Evolutionary conservation across 192 early-diverging fungal species (phyloP), one percentile per base, ranked within the genome.

Genomic region (Phlyctochytrium arcticum): DNA sequence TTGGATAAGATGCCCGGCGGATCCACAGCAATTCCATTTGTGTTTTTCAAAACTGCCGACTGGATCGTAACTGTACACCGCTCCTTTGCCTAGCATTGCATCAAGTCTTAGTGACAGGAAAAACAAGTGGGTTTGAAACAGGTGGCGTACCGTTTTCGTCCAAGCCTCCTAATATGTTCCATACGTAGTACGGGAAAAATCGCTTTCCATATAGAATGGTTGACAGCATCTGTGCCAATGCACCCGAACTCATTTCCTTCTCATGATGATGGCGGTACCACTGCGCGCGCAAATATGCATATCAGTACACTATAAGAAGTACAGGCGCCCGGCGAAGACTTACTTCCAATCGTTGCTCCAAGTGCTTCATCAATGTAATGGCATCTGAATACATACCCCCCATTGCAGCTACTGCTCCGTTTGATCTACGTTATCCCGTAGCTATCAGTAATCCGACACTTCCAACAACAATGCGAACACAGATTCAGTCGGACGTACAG

Each of bases 181-280:
- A 93, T 67, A 85, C 84, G 70, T 95, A 97, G 78, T 95, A 98
- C 1, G 95, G 94, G 83, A 99, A 98, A 76, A 98, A 97, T 15
- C 97, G 87, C 59, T 88, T 90, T 36, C 76, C 76, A 70, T 99
- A 99, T 33, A 99, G 76, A 56, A 91, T 92, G 44, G 87, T 92
- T 5, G 90, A 90, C 6, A 99, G 80, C 91, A 96, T 87, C 77
- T 98, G 97, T 6, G 95, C 95, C 54, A 95, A 72, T 3, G 97
- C 95, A 23, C 83, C 75, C 0, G 82, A 80, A 44, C 84, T 83
- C 89, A 99, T 99, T 36, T 75, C 67, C 72, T 90, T 92, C 33
- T 91, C 90, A 75, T 99, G 94, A 33, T 90, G 83, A 74, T 94
- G 88, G 57, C 80, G 82, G 71, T 98, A 99, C 88, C 88, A 89